Evolutionary conservation across 345 rosid species (phyloP).

Genomic region (Murraya koenigii): DNA sequence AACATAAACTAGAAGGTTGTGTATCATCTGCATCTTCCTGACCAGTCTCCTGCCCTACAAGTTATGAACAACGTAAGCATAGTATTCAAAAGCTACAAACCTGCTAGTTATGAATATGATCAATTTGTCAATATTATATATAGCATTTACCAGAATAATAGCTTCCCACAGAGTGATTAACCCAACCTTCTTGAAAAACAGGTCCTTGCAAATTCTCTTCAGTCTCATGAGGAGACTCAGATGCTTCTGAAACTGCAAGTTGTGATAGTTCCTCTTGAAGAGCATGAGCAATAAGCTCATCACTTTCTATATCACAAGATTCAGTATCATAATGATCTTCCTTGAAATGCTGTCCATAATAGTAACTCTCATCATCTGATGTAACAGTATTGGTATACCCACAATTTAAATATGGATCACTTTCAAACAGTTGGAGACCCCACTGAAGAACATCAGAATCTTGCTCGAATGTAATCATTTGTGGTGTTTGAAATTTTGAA

Average conservation of each 20-base stretch:
- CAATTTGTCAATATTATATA: background rate
- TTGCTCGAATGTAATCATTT: slow-evolving; percentile 52
- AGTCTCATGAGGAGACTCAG: slow-evolving; percentile 28
- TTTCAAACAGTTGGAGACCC: slow-evolving; percentile 57
- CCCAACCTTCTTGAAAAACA: slow-evolving; percentile 37
- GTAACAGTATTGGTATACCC: slow-evolving; percentile 28
- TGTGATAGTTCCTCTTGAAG: slow-evolving; percentile 70
- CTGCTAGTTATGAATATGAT: background rate
- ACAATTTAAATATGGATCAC: slow-evolving; percentile 47
- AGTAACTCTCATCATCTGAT: slow-evolving; percentile 38
- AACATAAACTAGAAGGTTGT: slow-evolving; percentile 42
- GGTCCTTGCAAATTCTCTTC: slow-evolving; percentile 34
- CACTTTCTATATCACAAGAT: slow-evolving; percentile 38
- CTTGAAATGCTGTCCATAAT: slow-evolving; percentile 33
- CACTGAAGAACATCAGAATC: slow-evolving; percentile 58
- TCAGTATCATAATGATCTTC: slow-evolving; percentile 36
- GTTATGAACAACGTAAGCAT: slow-evolving; percentile 8
- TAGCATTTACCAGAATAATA: slow-evolving; percentile 42
- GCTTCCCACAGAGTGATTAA: slow-evolving; percentile 31
- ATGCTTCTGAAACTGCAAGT: slow-evolving; percentile 45
- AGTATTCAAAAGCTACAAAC: background rate
- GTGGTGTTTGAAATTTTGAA: background rate
- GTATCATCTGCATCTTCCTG: slow-evolving; percentile 44
- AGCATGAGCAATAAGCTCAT: slow-evolving; percentile 55
- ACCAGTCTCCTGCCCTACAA: slow-evolving; percentile 33